phyloP scores from a whole-genome alignment of 441 rosid species.

The Euphorbia corollata region DNA sequence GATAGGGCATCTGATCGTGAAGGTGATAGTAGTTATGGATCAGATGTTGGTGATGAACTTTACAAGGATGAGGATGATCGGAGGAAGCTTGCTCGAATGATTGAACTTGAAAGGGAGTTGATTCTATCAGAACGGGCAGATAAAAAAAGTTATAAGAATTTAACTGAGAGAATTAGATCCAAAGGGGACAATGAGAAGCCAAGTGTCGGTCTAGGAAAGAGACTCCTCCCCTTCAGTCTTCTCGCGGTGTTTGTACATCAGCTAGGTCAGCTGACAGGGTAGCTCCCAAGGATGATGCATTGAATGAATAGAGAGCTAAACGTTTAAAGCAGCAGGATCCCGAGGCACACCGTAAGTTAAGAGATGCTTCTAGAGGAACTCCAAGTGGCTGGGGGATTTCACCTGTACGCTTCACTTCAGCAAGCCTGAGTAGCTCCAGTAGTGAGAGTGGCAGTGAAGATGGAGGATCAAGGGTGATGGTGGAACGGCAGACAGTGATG shows the following conservation, averaged over 20 bases:
- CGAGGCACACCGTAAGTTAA: slow-evolving; percentile 60
- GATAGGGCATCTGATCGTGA: slow-evolving; percentile 53
- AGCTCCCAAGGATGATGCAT: slow-evolving; percentile 82
- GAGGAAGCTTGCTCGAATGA: slow-evolving; percentile 64
- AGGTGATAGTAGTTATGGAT: slow-evolving; percentile 70
- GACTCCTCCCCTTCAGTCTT: slow-evolving; percentile 50
- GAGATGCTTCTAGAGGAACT: slow-evolving; percentile 66
- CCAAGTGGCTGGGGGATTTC: slow-evolving; percentile 54
- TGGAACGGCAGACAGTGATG: slow-evolving; percentile 86
- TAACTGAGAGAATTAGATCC: slow-evolving; percentile 68
- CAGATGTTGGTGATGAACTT: slow-evolving; percentile 84
- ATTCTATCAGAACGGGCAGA: slow-evolving; percentile 78
- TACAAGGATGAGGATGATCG: slow-evolving; percentile 84
- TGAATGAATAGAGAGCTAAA: slow-evolving; percentile 83
- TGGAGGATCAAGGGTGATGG: slow-evolving; percentile 77
- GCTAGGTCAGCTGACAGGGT: slow-evolving; percentile 92
- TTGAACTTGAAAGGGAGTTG: slow-evolving; percentile 88
- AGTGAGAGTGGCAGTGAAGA: slow-evolving; percentile 82
- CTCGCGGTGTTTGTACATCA: slow-evolving; percentile 70
- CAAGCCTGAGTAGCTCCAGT: slow-evolving; percentile 68
- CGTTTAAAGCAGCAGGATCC: slow-evolving; percentile 92
- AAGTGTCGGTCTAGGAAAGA: slow-evolving; percentile 53
- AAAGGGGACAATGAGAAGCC: slow-evolving; percentile 69
- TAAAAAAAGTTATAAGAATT: slow-evolving; percentile 83
- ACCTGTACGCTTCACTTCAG: slow-evolving; percentile 44